Evolutionary conservation across 2,329 filamentous ascomycete genomes (phyloP), one percentile per base, ranked within the genome.

Genomic region (Alternaria dauci): DNA sequence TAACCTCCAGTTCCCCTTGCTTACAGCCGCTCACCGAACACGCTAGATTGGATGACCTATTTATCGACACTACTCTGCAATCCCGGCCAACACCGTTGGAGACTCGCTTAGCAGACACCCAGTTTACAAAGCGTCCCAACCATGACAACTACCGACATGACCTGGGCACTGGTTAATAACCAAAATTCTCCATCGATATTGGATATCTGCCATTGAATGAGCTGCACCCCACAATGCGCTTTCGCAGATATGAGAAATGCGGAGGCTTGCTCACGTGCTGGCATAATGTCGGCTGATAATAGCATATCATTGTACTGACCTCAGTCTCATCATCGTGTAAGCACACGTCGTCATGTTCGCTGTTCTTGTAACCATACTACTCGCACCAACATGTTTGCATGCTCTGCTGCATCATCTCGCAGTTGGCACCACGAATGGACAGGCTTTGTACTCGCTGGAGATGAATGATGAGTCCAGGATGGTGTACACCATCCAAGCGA

Each of bases 341-440:
- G 39, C 16, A 34, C 30, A 36, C 18, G 20, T 28, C 30, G 46
- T 14, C 11, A 69, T 69, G 65, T 43, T 57, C 11, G 32, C 39
- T 16, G n/a, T 64, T 12, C 44, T 68, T 41, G 16, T 28, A 23
- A 36, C 62, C 4, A 25, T 60, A 16, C 47, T 62, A 3, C 52
- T 67, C 18, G 63, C 52, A 18, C 38, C 58, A 39, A 52, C 38
- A 23, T 23, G 41, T 11, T 55, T 55, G 12, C 47, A 58, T 18
- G 56, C 65, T 20, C 36, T 61, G 11, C n/a, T 64, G 42, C 67
- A 71, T 32, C 67, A 71, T 54, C 51, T 70, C 1, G 65, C 68
- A 46, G 69, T 69, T 32, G 69, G 69, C 20, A 67, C 65, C 8
- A 58, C 41, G 5, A 57, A 64, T 46, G 63, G 64, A 4, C 50